Evolutionary conservation across 2,329 filamentous ascomycete species (phyloP), one percentile per base, ranked within the genome.

Genomic region (Aspergillus latus): DNA sequence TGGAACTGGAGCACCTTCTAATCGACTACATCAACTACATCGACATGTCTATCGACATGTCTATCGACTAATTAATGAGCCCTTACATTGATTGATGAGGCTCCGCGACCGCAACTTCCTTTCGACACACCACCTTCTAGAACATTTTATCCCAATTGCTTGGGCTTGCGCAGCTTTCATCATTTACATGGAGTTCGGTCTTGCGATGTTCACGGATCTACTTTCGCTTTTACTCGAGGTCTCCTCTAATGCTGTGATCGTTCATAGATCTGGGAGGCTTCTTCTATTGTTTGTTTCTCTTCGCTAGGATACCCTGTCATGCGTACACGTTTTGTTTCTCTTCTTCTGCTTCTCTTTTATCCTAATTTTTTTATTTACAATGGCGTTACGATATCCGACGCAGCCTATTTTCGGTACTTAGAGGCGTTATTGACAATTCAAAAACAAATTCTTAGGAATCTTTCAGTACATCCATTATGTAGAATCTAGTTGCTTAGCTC

Each of bases 1-100:
- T 85, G 82, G 82, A 82, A 82, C 66, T 85, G 82, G 83, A 84
- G 82, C 72, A 85, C 83, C 34, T 85, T 85, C 65, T 85, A 72
- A 52, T 58, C 46, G 40, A 56, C 28, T 6, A 10, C 21, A 21
- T 21, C 21, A 3, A 21, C 21, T 21, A 3, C 21, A 21, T 21
- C 21, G 21, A 21, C 21, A 9, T 9, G 9, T 13, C 5, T 7
- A 46, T 36, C 21, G 2, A 21, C 21, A 21, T 21, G 16, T 2
- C 40, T 30, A 9, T 49, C 43, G 21, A 57, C 53, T 32, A 34
- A 21, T 36, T 21, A 42, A 32, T 34, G 36, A 21, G 42, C 32
- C 48, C 40, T 55, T 43, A 29, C 51, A 50, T 46, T 49, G 49
- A 56, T 40, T 39, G 48, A 47, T 34, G 37, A 50, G 46, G 16